A percentile compares a stretch with the other conserved stretches of the same genome.
phyloP scores from a whole-genome alignment of 345 rosid genomes.

The Populus simonii region DNA sequence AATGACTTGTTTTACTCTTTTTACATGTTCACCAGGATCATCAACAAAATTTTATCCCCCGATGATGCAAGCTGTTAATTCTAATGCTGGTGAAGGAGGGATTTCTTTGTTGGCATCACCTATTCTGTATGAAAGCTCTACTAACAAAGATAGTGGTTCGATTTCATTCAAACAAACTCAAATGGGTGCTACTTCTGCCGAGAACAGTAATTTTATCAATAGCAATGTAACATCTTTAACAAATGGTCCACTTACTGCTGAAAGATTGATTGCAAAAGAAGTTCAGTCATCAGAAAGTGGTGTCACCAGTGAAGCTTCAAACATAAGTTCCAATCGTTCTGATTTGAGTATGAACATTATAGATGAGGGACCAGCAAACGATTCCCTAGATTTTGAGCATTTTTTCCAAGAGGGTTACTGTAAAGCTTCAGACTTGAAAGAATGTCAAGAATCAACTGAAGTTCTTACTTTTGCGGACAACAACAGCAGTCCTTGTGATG shows the following conservation, averaged over 20 bases:
- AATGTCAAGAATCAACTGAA: slow-evolving; percentile 37
- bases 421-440: slow-evolving; percentile 34
- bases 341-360: slow-evolving; percentile 54
- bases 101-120: slow-evolving; percentile 39
- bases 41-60: slow-evolving; percentile 43
- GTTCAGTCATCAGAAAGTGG: slow-evolving; percentile 39
- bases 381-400: slow-evolving; percentile 59
- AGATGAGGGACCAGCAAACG: slow-evolving; percentile 49
- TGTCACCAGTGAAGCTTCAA: slow-evolving; percentile 56
- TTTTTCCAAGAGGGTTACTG: slow-evolving; percentile 73
- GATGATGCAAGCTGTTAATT: slow-evolving; percentile 27
- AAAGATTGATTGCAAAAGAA: slow-evolving; percentile 44
- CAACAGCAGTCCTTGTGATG: slow-evolving; percentile 49
- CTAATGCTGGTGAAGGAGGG: slow-evolving; percentile 24
- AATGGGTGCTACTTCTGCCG: slow-evolving; percentile 33
- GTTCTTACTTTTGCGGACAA: slow-evolving; percentile 39
- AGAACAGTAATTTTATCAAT: slow-evolving; percentile 41
- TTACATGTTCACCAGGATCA: slow-evolving; percentile 40
- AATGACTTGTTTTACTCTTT: slow-evolving; percentile 15
- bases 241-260: slow-evolving; percentile 48
- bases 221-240: slow-evolving; percentile 37
- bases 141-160: slow-evolving; percentile 29
- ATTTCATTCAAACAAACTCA: slow-evolving; percentile 46
- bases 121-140: slow-evolving; percentile 32
- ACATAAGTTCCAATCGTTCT: slow-evolving; percentile 61